phyloP scores from a whole-genome alignment of 192 early-diverging fungal genomes.

The Gorgonomyces haynaldii region DNA sequence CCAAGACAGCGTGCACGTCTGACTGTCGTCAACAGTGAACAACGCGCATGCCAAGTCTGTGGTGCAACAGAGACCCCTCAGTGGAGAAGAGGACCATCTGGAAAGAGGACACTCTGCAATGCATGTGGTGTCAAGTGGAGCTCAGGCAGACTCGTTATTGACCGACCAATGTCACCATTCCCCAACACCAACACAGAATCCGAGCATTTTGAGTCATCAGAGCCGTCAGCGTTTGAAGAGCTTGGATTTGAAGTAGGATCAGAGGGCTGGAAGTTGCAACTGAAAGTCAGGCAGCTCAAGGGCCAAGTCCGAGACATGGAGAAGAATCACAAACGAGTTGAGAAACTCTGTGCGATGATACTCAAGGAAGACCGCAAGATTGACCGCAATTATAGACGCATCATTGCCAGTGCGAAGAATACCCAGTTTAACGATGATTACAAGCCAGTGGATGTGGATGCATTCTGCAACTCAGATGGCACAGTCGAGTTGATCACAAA shows the following conservation, averaged over 20 bases:
- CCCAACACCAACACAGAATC: not conserved
- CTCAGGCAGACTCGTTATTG: conserved; percentile 16
- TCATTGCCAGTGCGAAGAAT: not conserved
- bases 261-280: conserved; percentile 4
- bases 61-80: conserved; percentile 81
- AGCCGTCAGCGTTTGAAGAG: not conserved
- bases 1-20: not conserved
- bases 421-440: not conserved
- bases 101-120: conserved; percentile 86
- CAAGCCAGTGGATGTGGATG: not conserved
- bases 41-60: conserved; percentile 38
- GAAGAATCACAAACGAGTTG: conserved; percentile 14
- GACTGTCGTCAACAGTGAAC: not conserved
- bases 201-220: not conserved
- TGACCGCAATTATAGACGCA: conserved; percentile 11
- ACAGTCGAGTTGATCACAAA: not conserved
- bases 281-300: conserved; percentile 9
- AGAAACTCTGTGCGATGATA: conserved; percentile 11
- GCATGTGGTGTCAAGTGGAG: conserved; percentile 67
- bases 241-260: not conserved
- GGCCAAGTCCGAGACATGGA: conserved; percentile 18
- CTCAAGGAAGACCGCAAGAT: conserved; percentile 5
- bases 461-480: not conserved
- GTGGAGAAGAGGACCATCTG: conserved; percentile 88
- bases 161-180: not conserved